Base-by-base conservation (phyloP, 306 rosid genomes). In the Castanopsis chinensis region DNA sequence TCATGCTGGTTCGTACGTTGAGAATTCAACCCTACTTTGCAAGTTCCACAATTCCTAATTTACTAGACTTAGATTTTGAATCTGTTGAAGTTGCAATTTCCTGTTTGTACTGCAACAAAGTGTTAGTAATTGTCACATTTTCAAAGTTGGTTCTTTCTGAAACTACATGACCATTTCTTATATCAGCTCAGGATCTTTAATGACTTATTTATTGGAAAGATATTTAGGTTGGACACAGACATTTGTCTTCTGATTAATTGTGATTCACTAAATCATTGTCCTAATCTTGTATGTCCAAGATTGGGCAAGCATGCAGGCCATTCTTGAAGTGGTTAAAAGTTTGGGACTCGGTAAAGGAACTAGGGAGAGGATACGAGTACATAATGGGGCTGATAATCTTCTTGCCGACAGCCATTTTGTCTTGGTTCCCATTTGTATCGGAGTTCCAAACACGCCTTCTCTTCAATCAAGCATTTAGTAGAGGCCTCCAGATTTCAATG, bases 401-500 rank as follows among this genome's bases (percentile, higher is more conserved):
- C 96, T 83, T 83, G 91, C 99, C 99, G 15, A 59, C 56, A 69
- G 99, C 98, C 79, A 59, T 90, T 78, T 77, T 95, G 84, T 93
- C 99, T 59, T 91, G 98, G 98, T 93, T 95, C 79, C 92, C 99
- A 27, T 93, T 95, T 69, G 92, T 95, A 11, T 95, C 90, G 0
- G 99, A 91, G 90, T 92, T 95, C 85, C 98, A 93, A 85, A 85
- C 98, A 0, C 95, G 99, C 12, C 76, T 95, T 82, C 96, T 95
- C 75, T 95, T 95, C 89, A 95, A 95, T 78, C 96, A 91, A 87
- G 99, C 99, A 54, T 92, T 95, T 76, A 95, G 99, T 53, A 88
- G 98, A 91, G 98, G 99, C 23, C 94, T 95, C 18, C 97, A 91
- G 84, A 95, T 95, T 83, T 93, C 99, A 4, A 93, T 89, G 94